Evolutionary conservation across 169 alveolate species (phyloP).

Genomic region (Cystoisospora suis): DNA sequence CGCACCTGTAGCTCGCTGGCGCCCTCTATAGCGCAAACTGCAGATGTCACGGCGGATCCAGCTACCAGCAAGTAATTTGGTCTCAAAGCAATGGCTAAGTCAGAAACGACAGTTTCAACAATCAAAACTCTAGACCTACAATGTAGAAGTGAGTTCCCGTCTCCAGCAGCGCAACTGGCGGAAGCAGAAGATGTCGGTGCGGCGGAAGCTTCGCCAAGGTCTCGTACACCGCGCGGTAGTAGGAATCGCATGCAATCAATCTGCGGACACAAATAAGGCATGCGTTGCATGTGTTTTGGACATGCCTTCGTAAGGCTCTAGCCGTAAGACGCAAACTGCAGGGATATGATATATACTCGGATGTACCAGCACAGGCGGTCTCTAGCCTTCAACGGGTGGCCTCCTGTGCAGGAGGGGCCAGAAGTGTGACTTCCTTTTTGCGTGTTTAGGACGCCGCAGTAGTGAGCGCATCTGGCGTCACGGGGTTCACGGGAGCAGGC

Average conservation of each 20-base stretch:
- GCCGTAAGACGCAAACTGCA: neutral
- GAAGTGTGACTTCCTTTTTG: neutral
- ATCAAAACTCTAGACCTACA: too few species aligned
- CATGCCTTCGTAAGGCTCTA: too few species aligned
- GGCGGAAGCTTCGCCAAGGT: slow-evolving; percentile 53
- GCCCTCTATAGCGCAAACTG: too few species aligned
- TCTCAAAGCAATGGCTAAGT: neutral
- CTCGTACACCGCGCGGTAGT: slow-evolving; percentile 41
- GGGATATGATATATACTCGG: neutral
- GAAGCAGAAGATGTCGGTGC: slow-evolving; percentile 36
- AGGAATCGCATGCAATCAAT: slow-evolving; percentile 35
- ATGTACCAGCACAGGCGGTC: too few species aligned
- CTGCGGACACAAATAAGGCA: too few species aligned
- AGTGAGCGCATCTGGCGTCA: too few species aligned
- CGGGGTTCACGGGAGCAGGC: too few species aligned
- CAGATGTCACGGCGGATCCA: too few species aligned
- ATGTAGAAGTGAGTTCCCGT: slow-evolving; percentile 65
- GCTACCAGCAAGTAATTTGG: neutral
- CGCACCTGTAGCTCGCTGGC: too few species aligned
- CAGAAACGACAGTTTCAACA: neutral
- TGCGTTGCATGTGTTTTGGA: too few species aligned
- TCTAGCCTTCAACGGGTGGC: too few species aligned
- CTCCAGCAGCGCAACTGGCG: slow-evolving; percentile 64
- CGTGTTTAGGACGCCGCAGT: too few species aligned
- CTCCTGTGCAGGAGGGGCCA: neutral